Evolutionary conservation across 805 yeast species (phyloP).

Genomic region (Wickerhamia fluorescens): DNA sequence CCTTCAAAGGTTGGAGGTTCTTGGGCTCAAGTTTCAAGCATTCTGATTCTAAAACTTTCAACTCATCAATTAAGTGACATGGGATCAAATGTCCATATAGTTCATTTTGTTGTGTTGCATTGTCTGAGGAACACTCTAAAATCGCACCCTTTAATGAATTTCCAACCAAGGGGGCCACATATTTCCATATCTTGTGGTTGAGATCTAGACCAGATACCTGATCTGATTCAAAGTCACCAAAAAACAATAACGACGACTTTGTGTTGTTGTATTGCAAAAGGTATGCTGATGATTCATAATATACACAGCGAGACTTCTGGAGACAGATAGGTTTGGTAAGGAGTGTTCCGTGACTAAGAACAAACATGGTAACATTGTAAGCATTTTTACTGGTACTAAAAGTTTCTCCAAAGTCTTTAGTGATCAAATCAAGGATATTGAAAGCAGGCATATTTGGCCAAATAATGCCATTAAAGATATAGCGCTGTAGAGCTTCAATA

Average conservation of each 20-base stretch:
- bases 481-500: conserved; percentile 40
- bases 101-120: conserved; percentile 24
- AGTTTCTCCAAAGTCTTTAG: conserved; percentile 7
- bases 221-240: conserved; percentile 86
- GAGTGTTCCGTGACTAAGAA: conserved; percentile 33
- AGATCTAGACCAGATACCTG: conserved; percentile 29
- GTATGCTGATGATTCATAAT: background rate
- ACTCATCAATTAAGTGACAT: conserved; percentile 48
- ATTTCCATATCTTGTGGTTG: conserved; percentile 48
- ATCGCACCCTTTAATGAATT: conserved; percentile 45
- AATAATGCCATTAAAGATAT: conserved; percentile 63
- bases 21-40: conserved; percentile 9
- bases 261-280: conserved; percentile 36
- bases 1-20: conserved; percentile 28
- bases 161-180: conserved; percentile 41
- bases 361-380: conserved; percentile 23
- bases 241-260: conserved; percentile 43
- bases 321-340: no score
- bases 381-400: conserved; percentile 9
- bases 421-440: conserved; percentile 16
- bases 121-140: conserved; percentile 67
- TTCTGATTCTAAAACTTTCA: conserved; percentile 22
- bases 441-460: conserved; percentile 68
- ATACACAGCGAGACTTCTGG: no score
- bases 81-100: conserved; percentile 84